phyloP scores from a whole-genome alignment of 2,329 filamentous ascomycete genomes.

The Bipolaris bicolor region DNA sequence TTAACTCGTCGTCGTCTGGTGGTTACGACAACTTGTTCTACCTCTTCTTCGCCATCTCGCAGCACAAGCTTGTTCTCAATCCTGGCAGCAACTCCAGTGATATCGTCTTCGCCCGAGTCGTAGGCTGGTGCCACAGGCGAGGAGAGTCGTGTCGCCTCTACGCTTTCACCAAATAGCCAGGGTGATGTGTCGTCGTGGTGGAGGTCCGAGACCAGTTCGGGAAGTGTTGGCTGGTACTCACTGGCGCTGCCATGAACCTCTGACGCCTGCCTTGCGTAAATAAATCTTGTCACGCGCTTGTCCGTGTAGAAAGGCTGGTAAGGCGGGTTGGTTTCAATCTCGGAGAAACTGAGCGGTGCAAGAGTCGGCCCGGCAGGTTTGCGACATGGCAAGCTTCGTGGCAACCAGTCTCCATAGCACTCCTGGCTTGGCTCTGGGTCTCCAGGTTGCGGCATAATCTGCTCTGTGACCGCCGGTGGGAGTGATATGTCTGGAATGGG shows the following conservation, averaged over 20 bases:
- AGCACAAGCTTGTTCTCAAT: constrained; percentile 54
- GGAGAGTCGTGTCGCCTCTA: constrained; percentile 56
- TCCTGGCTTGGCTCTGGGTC: constrained; percentile 33
- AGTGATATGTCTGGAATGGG: constrained; percentile 63
- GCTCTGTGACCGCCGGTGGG: constrained; percentile 39
- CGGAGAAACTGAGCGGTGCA: constrained; percentile 67
- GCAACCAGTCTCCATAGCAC: constrained; percentile 45
- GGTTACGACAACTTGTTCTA: constrained; percentile 82
- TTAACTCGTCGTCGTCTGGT: constrained; percentile 70
- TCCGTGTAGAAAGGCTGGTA: constrained; percentile 98
- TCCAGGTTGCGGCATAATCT: constrained; percentile 37
- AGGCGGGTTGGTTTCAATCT: constrained; percentile 93
- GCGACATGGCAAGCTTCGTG: constrained; percentile 37
- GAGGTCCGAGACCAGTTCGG: constrained; percentile 34
- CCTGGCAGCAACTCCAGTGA: constrained; percentile 57
- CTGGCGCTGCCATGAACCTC: constrained; percentile 31
- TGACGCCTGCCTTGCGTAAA: constrained; percentile 58
- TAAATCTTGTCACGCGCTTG: constrained; percentile 76
- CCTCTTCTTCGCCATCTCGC: constrained; percentile 61
- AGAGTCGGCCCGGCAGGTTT: constrained; percentile 45
- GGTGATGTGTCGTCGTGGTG: constrained; percentile 45
- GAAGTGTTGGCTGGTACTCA: constrained; percentile 29
- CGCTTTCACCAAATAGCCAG: constrained; percentile 62
- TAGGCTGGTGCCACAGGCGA: constrained; percentile 47
- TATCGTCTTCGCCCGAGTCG: constrained; percentile 45